A percentile compares a stretch with the other conserved stretches of the same genome.
Conservation (phyloP, 176 grass and related monocot species). For the Echinochloa phyllopogon region DNA sequence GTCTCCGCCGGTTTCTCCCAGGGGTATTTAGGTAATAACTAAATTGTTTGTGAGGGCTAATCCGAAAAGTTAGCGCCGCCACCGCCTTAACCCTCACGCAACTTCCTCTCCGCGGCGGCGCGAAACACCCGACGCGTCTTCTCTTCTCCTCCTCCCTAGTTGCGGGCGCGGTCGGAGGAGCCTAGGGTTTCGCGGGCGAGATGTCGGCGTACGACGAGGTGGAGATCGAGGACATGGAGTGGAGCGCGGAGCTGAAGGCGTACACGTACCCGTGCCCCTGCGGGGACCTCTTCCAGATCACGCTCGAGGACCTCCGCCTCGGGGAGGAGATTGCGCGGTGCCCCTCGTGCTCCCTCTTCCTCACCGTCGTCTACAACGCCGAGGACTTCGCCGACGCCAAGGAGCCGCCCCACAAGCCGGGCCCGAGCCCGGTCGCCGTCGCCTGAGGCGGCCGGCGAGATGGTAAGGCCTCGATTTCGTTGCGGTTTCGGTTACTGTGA, state of each 20-base stretch:
- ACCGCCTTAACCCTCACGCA: conserved; percentile 1
- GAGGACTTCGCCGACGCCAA: conserved; percentile 80
- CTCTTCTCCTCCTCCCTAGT: background rate
- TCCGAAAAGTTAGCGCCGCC: background rate
- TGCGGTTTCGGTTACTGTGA: background rate
- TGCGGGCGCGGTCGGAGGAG: background rate
- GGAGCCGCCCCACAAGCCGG: conserved; percentile 56
- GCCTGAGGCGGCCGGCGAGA: conserved; percentile 46
- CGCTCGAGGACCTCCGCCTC: conserved; percentile 81
- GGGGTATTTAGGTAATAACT: background rate
- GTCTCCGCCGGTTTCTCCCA: conserved; percentile 13
- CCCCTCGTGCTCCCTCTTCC: conserved; percentile 93
- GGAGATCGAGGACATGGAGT: conserved; percentile 99
- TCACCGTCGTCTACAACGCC: conserved; percentile 93
- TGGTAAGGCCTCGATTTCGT: conserved; percentile 22
- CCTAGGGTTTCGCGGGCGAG: conserved; percentile 49
- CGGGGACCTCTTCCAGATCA: conserved; percentile 96
- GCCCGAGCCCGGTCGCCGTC: conserved; percentile 61
- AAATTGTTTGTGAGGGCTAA: background rate
- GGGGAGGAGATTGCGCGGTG: conserved; percentile 96
- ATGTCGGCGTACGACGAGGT: conserved; percentile 98
- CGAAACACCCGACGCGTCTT: background rate
- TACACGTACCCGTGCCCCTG: conserved; percentile 99
- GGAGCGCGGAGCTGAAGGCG: conserved; percentile 72
- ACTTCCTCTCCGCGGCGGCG: conserved; percentile 28